phyloP scores from a whole-genome alignment of 1,284 basidiomycete species.

The Thecaphora thlaspeos region DNA sequence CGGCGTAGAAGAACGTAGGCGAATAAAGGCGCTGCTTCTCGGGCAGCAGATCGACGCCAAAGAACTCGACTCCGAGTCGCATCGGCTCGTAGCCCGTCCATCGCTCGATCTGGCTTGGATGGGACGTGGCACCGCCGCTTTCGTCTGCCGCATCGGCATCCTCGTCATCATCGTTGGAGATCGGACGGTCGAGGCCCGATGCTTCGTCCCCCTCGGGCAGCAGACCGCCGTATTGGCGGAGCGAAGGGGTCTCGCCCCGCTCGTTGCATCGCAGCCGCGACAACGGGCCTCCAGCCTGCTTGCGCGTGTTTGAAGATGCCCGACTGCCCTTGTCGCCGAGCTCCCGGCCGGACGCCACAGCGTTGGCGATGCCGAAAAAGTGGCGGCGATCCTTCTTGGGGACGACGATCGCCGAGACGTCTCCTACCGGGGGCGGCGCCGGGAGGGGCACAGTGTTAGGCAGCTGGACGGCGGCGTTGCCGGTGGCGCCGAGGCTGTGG shows the following conservation, averaged over 20 bases:
- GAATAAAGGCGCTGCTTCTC: slow-evolving; percentile 72
- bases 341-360: slow-evolving; percentile 35
- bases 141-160: slow-evolving; percentile 17
- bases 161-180: slow-evolving; percentile 6
- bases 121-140: too few relatives aligned
- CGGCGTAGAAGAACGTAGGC: slow-evolving; percentile 61
- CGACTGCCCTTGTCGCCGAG: slow-evolving; percentile 30
- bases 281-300: background rate
- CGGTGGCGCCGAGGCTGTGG: slow-evolving; percentile 21
- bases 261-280: background rate
- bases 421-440: background rate
- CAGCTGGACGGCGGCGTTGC: slow-evolving; percentile 22
- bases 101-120: slow-evolving; percentile 23
- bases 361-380: slow-evolving; percentile 44
- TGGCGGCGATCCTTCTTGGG: slow-evolving; percentile 16
- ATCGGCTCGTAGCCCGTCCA: slow-evolving; percentile 49
- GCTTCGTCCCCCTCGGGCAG: background rate
- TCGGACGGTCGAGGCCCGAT: background rate
- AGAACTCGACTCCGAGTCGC: slow-evolving; percentile 79
- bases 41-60: slow-evolving; percentile 72
- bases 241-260: background rate
- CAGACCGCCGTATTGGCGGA: background rate
- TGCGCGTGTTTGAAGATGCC: background rate
- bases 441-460: slow-evolving; percentile 25
- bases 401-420: background rate